Evolutionary conservation across 2,329 filamentous ascomycete genomes (phyloP).

Genomic region (Boeremia exigua): DNA sequence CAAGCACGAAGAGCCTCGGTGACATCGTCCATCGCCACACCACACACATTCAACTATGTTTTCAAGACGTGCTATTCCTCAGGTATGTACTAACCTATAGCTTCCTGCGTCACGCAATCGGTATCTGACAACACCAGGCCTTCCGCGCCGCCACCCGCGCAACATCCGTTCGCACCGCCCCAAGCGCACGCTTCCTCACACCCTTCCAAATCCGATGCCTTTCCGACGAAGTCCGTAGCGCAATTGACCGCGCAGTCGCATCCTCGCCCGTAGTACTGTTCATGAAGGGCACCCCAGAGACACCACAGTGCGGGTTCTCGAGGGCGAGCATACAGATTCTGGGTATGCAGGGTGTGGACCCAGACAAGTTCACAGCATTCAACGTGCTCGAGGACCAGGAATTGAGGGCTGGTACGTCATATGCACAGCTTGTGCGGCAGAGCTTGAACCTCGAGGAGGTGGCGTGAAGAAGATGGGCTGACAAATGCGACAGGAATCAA

Average conservation of each 20-base stretch:
- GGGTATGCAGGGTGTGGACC: conserved; percentile 92
- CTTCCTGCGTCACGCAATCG: background rate
- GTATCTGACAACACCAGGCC: conserved; percentile 29
- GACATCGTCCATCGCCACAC: conserved; percentile 23
- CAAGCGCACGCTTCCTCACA: conserved; percentile 53
- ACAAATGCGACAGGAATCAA: conserved; percentile 75
- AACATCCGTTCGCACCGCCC: conserved; percentile 35
- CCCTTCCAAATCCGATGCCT: conserved; percentile 68
- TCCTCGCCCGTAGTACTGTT: conserved; percentile 95
- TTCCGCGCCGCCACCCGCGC: conserved; percentile 45
- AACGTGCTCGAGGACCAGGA: conserved; percentile 94
- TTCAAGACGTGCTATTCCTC: conserved; percentile 46
- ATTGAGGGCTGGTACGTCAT: conserved; percentile 71
- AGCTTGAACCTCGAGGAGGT: background rate
- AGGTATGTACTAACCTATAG: conserved; percentile 27
- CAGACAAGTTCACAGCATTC: conserved; percentile 95
- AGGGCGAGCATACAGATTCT: conserved; percentile 94
- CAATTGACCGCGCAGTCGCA: conserved; percentile 87
- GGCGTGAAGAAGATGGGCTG: conserved; percentile 11
- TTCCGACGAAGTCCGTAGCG: conserved; percentile 77
- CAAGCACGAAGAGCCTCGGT: conserved; percentile 27
- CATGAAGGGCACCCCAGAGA: conserved; percentile 99
- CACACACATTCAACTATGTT: conserved; percentile 38
- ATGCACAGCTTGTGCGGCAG: background rate
- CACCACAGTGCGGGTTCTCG: conserved; percentile 95